Conservation (phyloP, 176 grass and related monocot genomes). For the Neostapfia colusana region DNA sequence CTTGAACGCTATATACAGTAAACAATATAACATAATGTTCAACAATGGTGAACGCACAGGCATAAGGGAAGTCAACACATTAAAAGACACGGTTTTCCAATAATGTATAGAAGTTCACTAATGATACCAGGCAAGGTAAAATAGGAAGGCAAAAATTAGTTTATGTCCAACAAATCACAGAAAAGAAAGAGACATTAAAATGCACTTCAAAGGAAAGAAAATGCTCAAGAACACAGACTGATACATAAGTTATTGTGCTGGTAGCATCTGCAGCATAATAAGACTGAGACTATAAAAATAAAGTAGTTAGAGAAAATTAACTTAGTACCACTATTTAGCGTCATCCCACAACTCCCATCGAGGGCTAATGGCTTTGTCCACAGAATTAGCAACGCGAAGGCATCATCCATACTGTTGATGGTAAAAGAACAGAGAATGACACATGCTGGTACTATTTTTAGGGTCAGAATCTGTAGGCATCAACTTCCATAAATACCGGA, state of each 20-base stretch:
- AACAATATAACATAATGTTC: background rate
- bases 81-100: background rate
- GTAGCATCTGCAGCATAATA: background rate
- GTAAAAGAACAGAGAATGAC: background rate
- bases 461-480: background rate
- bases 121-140: background rate
- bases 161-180: background rate
- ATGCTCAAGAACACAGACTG: background rate
- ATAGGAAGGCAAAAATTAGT: background rate
- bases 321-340: background rate
- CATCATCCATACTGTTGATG: background rate
- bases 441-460: background rate
- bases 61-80: background rate
- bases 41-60: background rate
- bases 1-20: background rate
- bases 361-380: background rate
- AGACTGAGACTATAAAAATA: too few relatives aligned
- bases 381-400: background rate
- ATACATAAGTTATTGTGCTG: background rate
- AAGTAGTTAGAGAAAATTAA: constrained; percentile 12
- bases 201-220: background rate
- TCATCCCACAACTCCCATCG: background rate
- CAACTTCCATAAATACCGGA: background rate
- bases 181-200: background rate
- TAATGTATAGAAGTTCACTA: background rate